Evolutionary conservation across 2,329 filamentous ascomycete species (phyloP).

Genomic region (Pseudocercospora cruenta): DNA sequence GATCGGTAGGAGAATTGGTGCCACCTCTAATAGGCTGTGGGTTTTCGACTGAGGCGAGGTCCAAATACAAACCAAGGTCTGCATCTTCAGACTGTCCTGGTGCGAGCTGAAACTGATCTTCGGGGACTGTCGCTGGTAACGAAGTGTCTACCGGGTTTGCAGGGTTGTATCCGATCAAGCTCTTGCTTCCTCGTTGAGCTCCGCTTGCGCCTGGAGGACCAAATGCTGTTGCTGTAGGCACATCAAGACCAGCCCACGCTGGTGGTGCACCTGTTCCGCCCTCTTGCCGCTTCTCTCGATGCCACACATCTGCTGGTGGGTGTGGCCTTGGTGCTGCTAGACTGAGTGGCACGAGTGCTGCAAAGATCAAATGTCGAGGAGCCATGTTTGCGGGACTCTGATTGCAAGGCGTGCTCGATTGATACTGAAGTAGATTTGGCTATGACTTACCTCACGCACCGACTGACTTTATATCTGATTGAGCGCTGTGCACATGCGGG

Average conservation of each 20-base stretch:
- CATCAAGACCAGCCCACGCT: conserved; percentile 22
- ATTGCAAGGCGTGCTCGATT: background rate
- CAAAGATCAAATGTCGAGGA: background rate
- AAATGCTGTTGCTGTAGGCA: conserved; percentile 15
- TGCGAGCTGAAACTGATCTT: conserved; percentile 42
- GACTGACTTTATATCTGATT: background rate
- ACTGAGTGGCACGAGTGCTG: conserved; percentile 8
- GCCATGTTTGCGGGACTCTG: background rate
- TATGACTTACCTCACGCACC: background rate
- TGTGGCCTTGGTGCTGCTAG: background rate
- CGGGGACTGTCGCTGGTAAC: conserved; percentile 39
- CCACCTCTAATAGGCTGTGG: conserved; percentile 47
- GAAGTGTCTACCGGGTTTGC: conserved; percentile 36
- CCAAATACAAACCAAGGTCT: conserved; percentile 45
- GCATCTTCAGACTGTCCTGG: conserved; percentile 43
- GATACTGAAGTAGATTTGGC: background rate
- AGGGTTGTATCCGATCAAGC: conserved; percentile 41
- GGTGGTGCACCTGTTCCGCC: conserved; percentile 17
- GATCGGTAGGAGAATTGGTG: conserved; percentile 44
- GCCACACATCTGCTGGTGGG: background rate
- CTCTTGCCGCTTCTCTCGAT: conserved; percentile 13
- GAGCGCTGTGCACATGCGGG: background rate
- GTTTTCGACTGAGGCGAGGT: conserved; percentile 44
- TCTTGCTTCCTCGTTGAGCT: conserved; percentile 39
- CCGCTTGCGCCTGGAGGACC: conserved; percentile 42